Percentiles rank a stretch among this genome's conserved stretches.
Evolutionary conservation across 441 rosid species (phyloP).

Genomic region (Capsella rubella): DNA sequence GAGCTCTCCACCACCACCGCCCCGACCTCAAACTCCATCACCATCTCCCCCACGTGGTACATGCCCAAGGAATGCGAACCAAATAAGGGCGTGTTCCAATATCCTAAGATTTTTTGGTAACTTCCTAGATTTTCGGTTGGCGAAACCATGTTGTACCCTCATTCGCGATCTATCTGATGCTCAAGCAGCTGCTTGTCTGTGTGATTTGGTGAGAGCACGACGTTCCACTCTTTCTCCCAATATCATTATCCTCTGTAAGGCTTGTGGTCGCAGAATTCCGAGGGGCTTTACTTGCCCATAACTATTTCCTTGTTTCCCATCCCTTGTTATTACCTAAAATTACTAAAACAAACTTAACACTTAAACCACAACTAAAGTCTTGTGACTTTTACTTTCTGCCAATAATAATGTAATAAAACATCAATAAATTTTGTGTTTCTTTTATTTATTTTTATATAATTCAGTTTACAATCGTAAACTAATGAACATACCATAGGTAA

Average conservation of each 20-base stretch:
- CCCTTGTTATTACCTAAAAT: not conserved
- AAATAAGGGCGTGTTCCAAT: constrained; percentile 20
- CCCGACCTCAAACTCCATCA: not conserved
- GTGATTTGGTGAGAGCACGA: constrained; percentile 18
- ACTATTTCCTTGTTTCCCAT: not conserved
- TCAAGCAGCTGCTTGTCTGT: constrained; percentile 31
- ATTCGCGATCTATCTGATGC: constrained; percentile 27
- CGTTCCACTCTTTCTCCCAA: constrained; percentile 8
- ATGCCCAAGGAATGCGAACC: constrained; percentile 19
- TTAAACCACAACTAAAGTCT: not conserved
- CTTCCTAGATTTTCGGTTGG: constrained; percentile 18
- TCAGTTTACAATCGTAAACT: not conserved
- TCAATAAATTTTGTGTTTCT: not conserved
- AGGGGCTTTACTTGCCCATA: constrained; percentile 33
- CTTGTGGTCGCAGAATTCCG: constrained; percentile 36
- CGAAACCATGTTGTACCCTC: constrained; percentile 30
- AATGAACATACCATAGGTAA: not conserved
- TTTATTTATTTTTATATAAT: not conserved
- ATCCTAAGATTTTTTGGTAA: constrained; percentile 7
- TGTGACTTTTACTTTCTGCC: not conserved
- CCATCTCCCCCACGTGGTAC: constrained; percentile 13
- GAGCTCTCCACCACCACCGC: not conserved
- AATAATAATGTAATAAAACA: constrained; percentile 26
- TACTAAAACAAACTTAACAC: not conserved
- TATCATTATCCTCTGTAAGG: constrained; percentile 23